Evolutionary conservation across 2,329 filamentous ascomycete genomes (phyloP).

Genomic region (Clonostachys byssicola): DNA sequence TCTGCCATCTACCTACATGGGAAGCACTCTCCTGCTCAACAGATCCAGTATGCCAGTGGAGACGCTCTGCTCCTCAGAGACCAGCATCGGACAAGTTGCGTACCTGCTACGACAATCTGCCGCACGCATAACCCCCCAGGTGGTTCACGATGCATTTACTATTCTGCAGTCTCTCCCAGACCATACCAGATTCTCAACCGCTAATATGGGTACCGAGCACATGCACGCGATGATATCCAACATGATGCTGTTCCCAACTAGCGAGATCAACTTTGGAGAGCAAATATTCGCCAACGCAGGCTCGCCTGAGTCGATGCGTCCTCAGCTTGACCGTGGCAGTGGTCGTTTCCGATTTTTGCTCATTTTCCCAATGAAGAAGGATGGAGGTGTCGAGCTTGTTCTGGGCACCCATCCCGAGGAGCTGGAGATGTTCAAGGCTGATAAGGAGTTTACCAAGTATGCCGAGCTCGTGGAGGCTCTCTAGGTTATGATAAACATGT

Average conservation of each 20-base stretch:
- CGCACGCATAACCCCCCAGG: conserved; percentile 12
- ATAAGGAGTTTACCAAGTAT: conserved; percentile 17
- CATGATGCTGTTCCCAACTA: conserved; percentile 18
- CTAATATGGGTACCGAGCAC: conserved; percentile 16
- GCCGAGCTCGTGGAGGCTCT: conserved; percentile 8
- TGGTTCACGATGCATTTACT: conserved; percentile 20
- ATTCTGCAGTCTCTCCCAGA: conserved; percentile 16
- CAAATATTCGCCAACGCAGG: conserved; percentile 15
- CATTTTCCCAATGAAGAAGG: conserved; percentile 17
- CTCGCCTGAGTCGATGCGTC: conserved; percentile 17
- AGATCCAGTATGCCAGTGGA: conserved; percentile 13
- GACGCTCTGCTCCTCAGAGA: conserved; percentile 16
- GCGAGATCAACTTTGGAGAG: conserved; percentile 18
- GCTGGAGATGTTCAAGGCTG: conserved; percentile 14
- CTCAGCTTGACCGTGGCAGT: conserved; percentile 16
- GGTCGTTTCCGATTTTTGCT: conserved; percentile 15
- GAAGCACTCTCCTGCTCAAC: conserved; percentile 18
- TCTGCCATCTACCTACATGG: conserved; percentile 19
- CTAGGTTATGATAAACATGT: too few relatives aligned
- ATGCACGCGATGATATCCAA: conserved; percentile 20
- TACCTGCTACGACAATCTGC: conserved; percentile 13
- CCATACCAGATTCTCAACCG: conserved; percentile 12
- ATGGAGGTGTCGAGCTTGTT: conserved; percentile 19
- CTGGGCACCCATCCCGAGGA: conserved; percentile 19
- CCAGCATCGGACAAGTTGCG: conserved; percentile 15